Conservation (phyloP, 108 stramenopile species). For the Chaetoceros tenuissimus region DNA sequence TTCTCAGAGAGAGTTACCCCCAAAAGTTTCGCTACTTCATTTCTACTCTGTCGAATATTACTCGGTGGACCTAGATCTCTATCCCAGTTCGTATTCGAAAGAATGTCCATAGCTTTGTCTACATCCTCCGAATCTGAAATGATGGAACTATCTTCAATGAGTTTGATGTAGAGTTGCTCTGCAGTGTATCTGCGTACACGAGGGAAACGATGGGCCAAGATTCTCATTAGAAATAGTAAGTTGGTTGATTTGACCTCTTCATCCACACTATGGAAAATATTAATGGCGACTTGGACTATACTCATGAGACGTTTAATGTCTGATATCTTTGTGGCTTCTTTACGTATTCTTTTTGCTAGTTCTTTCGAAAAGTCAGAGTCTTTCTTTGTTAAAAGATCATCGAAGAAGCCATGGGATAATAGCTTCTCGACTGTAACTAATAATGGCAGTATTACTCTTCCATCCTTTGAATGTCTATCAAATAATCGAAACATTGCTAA, state of each 20-base stretch:
- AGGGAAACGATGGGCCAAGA: conserved; percentile 84
- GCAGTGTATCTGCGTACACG: conserved; percentile 76
- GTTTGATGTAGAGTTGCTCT: conserved; percentile 77
- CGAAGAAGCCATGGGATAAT: conserved; percentile 43
- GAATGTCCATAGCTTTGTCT: conserved; percentile 29
- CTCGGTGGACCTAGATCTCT: conserved; percentile 19
- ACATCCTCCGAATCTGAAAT: conserved; percentile 9
- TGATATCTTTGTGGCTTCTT: conserved; percentile 37
- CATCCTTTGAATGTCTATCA: conserved; percentile 19
- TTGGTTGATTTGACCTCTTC: conserved; percentile 2
- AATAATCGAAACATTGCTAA: conserved; percentile 21
- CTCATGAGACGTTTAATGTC: conserved; percentile 44
- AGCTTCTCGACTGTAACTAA: conserved; percentile 47
- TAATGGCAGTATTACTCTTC: conserved; percentile 34
- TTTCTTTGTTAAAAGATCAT: conserved; percentile 21
- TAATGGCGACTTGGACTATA: conserved; percentile 27
- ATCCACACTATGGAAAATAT: conserved; percentile 17
- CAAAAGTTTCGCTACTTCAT: neutral
- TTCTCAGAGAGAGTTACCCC: conserved; percentile 1
- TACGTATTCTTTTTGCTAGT: conserved; percentile 24
- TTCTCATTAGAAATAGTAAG: conserved; percentile 37
- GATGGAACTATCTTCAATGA: conserved; percentile 49
- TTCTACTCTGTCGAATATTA: conserved; percentile 2
- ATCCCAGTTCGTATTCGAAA: conserved; percentile 32
- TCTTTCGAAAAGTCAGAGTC: conserved; percentile 21